A percentile compares a stretch with the other conserved stretches of the same genome.
These are phyloP conservation scores for Senna tora DNA, from an alignment of 306 rosid species.

Conservation along the genomic window DNA sequence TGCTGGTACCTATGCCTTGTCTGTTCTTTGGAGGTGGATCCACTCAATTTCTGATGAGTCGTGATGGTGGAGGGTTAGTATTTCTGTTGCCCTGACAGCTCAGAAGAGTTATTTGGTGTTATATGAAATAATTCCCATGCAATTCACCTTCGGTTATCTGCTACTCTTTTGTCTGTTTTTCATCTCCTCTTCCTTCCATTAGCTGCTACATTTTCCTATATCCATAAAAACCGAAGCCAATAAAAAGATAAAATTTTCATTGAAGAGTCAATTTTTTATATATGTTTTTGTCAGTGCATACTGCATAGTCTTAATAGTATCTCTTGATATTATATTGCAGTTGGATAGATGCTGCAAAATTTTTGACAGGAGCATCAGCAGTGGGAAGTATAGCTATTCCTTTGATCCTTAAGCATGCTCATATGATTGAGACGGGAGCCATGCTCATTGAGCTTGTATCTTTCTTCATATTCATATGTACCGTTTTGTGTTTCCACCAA, in stretches of 20 bases:
- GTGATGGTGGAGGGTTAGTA: conserved; percentile 64
- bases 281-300: not conserved
- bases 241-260: not conserved
- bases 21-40: conserved; percentile 96
- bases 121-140: not conserved
- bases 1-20: conserved; percentile 93
- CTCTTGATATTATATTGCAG: conserved; percentile 48
- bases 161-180: conserved; percentile 20
- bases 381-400: conserved; percentile 96
- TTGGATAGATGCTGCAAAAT: conserved; percentile 96
- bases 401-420: conserved; percentile 86
- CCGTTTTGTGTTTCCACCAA: conserved; percentile 91
- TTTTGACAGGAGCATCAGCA: conserved; percentile 91
- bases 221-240: conserved; percentile 6
- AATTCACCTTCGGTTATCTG: conserved; percentile 10
- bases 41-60: conserved; percentile 74
- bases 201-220: conserved; percentile 14
- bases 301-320: not conserved
- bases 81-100: conserved; percentile 22
- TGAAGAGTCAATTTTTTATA: not conserved
- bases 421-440: conserved; percentile 92
- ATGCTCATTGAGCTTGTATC: conserved; percentile 94
- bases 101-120: conserved; percentile 28
- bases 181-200: not conserved
- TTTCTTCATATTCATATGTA: conserved; percentile 86